phyloP scores from a whole-genome alignment of 768 basidiomycete genomes.

The Phylloporus sp. region DNA sequence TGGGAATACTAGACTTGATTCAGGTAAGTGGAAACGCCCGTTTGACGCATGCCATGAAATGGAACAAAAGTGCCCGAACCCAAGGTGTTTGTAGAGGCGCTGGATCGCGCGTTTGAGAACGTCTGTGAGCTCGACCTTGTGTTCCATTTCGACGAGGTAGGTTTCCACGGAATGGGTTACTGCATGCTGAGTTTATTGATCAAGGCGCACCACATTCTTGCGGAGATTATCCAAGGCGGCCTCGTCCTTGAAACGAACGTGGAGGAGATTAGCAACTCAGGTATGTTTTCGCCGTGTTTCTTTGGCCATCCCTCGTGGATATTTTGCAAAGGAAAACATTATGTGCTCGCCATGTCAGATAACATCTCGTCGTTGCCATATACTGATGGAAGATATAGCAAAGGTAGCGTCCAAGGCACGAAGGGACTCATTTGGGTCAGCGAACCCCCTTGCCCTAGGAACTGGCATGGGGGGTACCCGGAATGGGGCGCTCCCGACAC shows the following conservation, averaged over 20 bases:
- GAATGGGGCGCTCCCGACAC: slow-evolving; percentile 59
- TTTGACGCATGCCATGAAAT: not conserved
- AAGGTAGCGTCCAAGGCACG: slow-evolving; percentile 65
- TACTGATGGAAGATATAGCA: slow-evolving; percentile 39
- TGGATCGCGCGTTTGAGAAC: slow-evolving; percentile 95
- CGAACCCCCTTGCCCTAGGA: slow-evolving; percentile 78
- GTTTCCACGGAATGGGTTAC: slow-evolving; percentile 11
- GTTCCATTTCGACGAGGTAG: slow-evolving; percentile 96
- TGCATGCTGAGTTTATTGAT: not conserved
- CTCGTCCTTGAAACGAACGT: slow-evolving; percentile 94
- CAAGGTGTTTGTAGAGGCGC: slow-evolving; percentile 91
- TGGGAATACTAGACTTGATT: slow-evolving; percentile 93
- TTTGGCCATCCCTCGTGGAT: not conserved
- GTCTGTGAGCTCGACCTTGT: slow-evolving; percentile 98
- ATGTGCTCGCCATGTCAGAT: not conserved
- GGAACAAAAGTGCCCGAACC: slow-evolving; percentile 1
- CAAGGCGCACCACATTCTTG: slow-evolving; percentile 85
- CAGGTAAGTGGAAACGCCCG: slow-evolving; percentile 54
- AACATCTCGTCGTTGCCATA: not conserved
- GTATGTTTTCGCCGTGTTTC: slow-evolving; percentile 36
- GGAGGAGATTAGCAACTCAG: slow-evolving; percentile 70
- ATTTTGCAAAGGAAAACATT: not conserved
- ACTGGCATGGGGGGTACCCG: slow-evolving; percentile 54
- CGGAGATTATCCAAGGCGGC: slow-evolving; percentile 96
- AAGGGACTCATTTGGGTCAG: slow-evolving; percentile 73